Evolutionary conservation across 169 alveolate genomes (phyloP).

Genomic region (Eimeria maxima): DNA sequence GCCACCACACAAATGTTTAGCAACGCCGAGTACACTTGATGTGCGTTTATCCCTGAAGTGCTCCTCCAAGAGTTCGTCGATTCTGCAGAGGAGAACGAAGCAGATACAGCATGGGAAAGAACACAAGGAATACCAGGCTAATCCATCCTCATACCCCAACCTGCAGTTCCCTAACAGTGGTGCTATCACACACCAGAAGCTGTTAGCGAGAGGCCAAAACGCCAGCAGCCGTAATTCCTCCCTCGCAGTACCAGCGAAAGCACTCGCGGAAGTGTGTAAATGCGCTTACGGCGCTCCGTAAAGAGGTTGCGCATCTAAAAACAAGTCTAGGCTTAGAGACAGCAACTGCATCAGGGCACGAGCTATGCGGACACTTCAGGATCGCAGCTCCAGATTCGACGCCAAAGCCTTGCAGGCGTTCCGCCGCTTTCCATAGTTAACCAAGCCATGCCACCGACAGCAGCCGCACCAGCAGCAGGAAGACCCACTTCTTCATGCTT

Average conservation of each 20-base stretch:
- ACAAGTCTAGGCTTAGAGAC: neutral
- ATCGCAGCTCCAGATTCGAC: neutral
- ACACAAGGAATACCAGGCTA: neutral
- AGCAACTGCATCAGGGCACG: neutral
- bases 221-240: neutral
- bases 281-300: neutral
- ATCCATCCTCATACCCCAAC: neutral
- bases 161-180: neutral
- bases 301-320: neutral
- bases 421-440: neutral
- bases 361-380: neutral
- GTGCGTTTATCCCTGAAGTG: constrained; percentile 67
- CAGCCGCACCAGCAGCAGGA: constrained; percentile 36
- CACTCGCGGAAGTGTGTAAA: neutral
- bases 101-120: neutral
- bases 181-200: neutral
- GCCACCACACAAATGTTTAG: constrained; percentile 81
- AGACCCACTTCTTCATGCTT: constrained; percentile 47
- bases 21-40: constrained; percentile 69
- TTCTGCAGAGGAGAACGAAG: constrained; percentile 23
- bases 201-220: neutral
- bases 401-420: neutral
- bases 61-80: constrained; percentile 22
- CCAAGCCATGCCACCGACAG: neutral
- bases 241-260: neutral